Evolutionary conservation across 805 yeast genomes (phyloP).

Genomic region (Suhomyces xylopsoci): DNA sequence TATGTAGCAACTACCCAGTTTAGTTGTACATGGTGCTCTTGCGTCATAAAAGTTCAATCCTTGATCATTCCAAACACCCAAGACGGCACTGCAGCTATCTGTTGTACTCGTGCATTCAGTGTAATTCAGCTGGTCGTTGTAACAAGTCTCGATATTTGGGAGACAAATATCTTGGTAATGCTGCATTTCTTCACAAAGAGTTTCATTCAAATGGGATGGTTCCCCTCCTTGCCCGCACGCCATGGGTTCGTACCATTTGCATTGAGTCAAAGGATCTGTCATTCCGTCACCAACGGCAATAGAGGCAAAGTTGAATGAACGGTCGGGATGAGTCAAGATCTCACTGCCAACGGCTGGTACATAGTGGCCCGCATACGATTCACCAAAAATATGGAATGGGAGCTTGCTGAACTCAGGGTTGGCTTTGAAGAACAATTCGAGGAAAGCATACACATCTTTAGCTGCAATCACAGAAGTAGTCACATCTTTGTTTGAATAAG

Average conservation of each 20-base stretch:
- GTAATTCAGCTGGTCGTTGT: constrained; percentile 4
- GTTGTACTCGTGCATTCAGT: constrained; percentile 6
- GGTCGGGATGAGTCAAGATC: constrained; percentile 18
- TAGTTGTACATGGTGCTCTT: not conserved
- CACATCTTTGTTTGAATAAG: constrained; percentile 14
- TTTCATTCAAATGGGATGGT: constrained; percentile 29
- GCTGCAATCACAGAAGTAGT: constrained; percentile 15
- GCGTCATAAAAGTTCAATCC: constrained; percentile 7
- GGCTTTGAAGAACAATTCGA: constrained; percentile 22
- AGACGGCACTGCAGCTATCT: constrained; percentile 7
- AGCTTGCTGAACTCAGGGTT: constrained; percentile 15
- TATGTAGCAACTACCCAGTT: not conserved
- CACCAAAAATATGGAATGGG: constrained; percentile 24
- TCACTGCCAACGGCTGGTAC: constrained; percentile 20
- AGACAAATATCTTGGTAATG: constrained; percentile 32
- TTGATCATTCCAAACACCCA: constrained; percentile 1
- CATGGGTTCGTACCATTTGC: constrained; percentile 40
- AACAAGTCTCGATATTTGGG: constrained; percentile 7
- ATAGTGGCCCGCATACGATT: constrained; percentile 24
- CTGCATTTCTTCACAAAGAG: constrained; percentile 32
- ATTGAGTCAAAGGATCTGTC: constrained; percentile 41
- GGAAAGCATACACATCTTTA: constrained; percentile 18
- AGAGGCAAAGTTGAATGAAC: constrained; percentile 29
- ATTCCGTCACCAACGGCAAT: constrained; percentile 46
- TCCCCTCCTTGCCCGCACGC: constrained; percentile 47